Conservation (phyloP, 768 basidiomycete genomes). For the Xerocomellus chrysenteron region DNA sequence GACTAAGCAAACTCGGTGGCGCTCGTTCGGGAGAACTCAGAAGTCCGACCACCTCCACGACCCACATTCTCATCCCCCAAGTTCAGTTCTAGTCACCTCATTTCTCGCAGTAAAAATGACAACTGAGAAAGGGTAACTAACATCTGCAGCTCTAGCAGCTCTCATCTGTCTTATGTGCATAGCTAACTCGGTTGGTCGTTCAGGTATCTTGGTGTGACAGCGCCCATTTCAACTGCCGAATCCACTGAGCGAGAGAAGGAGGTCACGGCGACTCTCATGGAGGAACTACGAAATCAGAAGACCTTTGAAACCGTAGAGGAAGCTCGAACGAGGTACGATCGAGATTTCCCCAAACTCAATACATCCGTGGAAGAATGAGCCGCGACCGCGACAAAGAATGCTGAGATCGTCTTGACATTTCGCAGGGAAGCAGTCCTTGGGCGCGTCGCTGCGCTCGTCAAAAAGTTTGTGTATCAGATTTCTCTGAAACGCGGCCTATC, state of each 20-base stretch:
- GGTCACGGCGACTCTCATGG: slow-evolving; percentile 83
- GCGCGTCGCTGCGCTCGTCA: slow-evolving; percentile 83
- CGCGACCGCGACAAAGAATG: slow-evolving; percentile 2
- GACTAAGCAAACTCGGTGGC: slow-evolving; percentile 28
- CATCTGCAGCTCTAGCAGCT: slow-evolving; percentile 7
- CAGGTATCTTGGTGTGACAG: slow-evolving; percentile 81
- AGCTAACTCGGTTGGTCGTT: slow-evolving; percentile 12
- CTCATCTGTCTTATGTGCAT: not conserved
- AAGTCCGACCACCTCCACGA: slow-evolving; percentile 13
- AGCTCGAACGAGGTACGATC: slow-evolving; percentile 73
- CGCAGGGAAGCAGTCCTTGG: slow-evolving; percentile 90
- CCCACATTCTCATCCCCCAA: slow-evolving; percentile 9
- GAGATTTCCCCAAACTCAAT: slow-evolving; percentile 6
- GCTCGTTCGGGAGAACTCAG: slow-evolving; percentile 1
- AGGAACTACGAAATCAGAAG: slow-evolving; percentile 82
- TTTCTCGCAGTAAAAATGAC: slow-evolving; percentile 33
- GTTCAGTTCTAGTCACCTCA: slow-evolving; percentile 4
- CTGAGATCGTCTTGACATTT: slow-evolving; percentile 26
- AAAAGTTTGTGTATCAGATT: slow-evolving; percentile 87
- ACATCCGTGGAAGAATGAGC: slow-evolving; percentile 1
- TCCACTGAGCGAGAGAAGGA: slow-evolving; percentile 80
- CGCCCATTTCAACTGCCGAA: slow-evolving; percentile 75
- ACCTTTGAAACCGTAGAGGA: slow-evolving; percentile 91
- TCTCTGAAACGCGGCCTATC: slow-evolving; percentile 80
- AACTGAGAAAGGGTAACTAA: slow-evolving; percentile 41